Evolutionary conservation across 2,329 filamentous ascomycete genomes (phyloP), one percentile per base, ranked within the genome.

Genomic region (Diaporthe eres): DNA sequence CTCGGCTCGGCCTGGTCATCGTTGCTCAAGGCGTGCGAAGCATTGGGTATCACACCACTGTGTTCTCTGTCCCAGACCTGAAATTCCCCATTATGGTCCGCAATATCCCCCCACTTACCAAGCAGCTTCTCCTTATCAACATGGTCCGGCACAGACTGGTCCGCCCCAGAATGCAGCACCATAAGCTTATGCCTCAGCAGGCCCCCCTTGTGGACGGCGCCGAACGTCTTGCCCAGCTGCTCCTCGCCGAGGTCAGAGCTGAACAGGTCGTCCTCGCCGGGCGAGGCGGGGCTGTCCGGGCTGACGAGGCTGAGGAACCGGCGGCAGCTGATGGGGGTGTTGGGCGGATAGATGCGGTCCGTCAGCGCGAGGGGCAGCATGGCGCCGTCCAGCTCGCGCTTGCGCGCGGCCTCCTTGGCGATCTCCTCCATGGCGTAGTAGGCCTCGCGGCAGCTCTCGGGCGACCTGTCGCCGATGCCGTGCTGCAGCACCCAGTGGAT

Each of bases 191-290:
- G 80, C 74, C 80, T 82, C 72, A 87, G 63, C 25, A 87, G 70
- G 0, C 84, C 85, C 19, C 81, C 78, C 28, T 81, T 71, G 1
- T 81, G 79, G 51, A 88, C 82, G 77, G 80, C 83, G 0, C 92
- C 92, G 82, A 93, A 93, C 0, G 91, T 92, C 34, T 80, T 80
- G 65, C 79, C 75, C 37, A 93, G 81, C 34, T 85, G 81, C 74
- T 86, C 83, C 42, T 90, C 89, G 1, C 80, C 79, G 37, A 93
- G 81, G 81, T 94, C 92, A 15, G 87, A 90, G 75, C 90, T 92
- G 83, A 93, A 94, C 75, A 91, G 88, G 80, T 94, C 92, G 80
- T 94, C 92, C 65, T 90, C 89, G 3, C 87, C 88, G 2, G 87
- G 87, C 25, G 84, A 81, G 39, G 85, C 83, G 0, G 90, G 90